These are phyloP conservation scores for Eudorina sp. DNA, from an alignment of 139 green algal genomes.

Conservation along the genomic window DNA sequence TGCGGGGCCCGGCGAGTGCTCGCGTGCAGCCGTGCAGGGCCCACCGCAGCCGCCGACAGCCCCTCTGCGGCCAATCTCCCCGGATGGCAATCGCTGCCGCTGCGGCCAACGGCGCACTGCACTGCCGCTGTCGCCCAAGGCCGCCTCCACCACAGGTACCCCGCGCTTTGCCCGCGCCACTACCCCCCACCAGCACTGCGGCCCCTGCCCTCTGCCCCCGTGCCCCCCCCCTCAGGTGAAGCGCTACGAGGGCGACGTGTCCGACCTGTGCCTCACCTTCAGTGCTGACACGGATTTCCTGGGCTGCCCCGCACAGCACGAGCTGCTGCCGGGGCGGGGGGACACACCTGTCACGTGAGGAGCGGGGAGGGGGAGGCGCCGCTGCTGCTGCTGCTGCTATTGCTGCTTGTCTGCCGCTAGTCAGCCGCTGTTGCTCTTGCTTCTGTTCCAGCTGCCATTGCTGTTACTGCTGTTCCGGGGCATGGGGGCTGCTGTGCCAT, in stretches of 20 bases:
- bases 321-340: slow-evolving; percentile 79
- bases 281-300: slow-evolving; percentile 61
- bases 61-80: no score
- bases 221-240: slow-evolving; percentile 67
- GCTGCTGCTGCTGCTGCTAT: no score
- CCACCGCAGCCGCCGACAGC: no score
- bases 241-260: slow-evolving; percentile 75
- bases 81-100: no score
- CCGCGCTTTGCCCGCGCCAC: background rate
- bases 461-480: no score
- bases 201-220: background rate
- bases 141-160: background rate
- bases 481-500: no score
- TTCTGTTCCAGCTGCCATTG: no score
- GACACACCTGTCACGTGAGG: slow-evolving; percentile 31
- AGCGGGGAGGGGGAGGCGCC: background rate
- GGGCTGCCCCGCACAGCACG: slow-evolving; percentile 45
- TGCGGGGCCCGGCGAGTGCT: no score
- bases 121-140: background rate
- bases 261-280: slow-evolving; percentile 87
- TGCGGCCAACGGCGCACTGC: no score
- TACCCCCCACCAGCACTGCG: background rate
- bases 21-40: no score
- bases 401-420: no score
- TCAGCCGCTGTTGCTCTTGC: no score